Evolutionary conservation across 495 filamentous ascomycete species (phyloP).

Genomic region (Hyaloscypha variabilis): DNA sequence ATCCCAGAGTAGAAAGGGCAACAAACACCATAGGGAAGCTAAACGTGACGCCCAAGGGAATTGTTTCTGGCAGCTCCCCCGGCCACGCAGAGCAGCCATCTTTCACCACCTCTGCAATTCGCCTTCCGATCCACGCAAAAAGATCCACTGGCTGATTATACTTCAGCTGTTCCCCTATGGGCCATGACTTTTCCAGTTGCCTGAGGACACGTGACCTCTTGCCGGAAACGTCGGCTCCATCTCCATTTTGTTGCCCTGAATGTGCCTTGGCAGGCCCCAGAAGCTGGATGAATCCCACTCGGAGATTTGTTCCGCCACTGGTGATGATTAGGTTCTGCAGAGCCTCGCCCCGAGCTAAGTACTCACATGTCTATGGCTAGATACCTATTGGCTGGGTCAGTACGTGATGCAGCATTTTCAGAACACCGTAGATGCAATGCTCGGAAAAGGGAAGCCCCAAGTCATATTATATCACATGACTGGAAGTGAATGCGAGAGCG

Average conservation of each 20-base stretch:
- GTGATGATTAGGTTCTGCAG: conserved; percentile 9
- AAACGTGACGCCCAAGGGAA: conserved; percentile 83
- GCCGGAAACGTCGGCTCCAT: conserved; percentile 31
- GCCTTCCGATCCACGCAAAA: conserved; percentile 79
- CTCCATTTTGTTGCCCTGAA: neutral
- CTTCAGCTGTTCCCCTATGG: conserved; percentile 78
- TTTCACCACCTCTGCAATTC: conserved; percentile 72
- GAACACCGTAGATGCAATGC: neutral
- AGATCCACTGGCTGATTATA: conserved; percentile 73
- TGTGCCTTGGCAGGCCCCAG: conserved; percentile 44
- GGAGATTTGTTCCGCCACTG: conserved; percentile 75
- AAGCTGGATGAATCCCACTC: conserved; percentile 78
- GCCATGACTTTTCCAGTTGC: conserved; percentile 73
- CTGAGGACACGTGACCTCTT: conserved; percentile 50
- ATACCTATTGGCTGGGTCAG: conserved; percentile 51
- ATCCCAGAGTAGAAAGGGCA: neutral
- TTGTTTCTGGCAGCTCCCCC: conserved; percentile 48
- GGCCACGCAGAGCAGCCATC: conserved; percentile 36
- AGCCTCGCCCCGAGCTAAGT: neutral
- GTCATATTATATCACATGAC: neutral
- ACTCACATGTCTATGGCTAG: conserved; percentile 75
- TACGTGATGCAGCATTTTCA: neutral
- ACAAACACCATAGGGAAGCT: conserved; percentile 80
- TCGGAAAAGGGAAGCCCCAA: neutral
- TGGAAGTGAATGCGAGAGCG: neutral